A percentile compares a stretch with the other conserved stretches of the same genome.
These are phyloP conservation scores for Grosmannia serpens DNA, from an alignment of 2,329 filamentous ascomycete genomes.

Conservation along the genomic window DNA sequence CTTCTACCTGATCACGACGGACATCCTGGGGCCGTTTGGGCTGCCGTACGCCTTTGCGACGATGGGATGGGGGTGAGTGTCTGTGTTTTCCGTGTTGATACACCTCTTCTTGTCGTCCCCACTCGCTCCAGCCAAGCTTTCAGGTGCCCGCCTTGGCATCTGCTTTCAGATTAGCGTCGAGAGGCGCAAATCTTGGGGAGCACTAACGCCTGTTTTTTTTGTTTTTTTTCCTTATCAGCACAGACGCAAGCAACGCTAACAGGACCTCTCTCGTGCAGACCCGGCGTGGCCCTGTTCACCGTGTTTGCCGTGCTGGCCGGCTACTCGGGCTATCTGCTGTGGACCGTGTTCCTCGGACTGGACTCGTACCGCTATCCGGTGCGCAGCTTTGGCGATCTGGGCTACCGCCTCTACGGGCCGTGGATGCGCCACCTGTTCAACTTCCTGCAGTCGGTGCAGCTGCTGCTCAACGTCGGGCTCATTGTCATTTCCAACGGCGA, in stretches of 20 bases:
- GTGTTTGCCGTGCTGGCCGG: constrained; percentile 28
- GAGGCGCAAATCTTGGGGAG: background rate
- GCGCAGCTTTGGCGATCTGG: constrained; percentile 34
- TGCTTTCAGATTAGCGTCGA: background rate
- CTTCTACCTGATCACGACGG: constrained; percentile 38
- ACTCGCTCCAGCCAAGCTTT: background rate
- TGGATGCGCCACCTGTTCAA: constrained; percentile 34
- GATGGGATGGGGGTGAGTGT: constrained; percentile 16
- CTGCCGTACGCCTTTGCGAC: constrained; percentile 21
- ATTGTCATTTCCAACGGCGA: constrained; percentile 42
- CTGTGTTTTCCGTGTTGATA: background rate
- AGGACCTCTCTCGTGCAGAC: constrained; percentile 14
- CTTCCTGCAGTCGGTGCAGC: constrained; percentile 32
- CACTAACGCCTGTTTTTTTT: too few species aligned
- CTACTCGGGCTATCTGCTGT: constrained; percentile 35
- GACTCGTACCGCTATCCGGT: constrained; percentile 35
- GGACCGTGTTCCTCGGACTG: constrained; percentile 30
- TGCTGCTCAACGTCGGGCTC: constrained; percentile 39
- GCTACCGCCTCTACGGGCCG: constrained; percentile 34
- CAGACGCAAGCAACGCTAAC: background rate
- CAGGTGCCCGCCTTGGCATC: background rate
- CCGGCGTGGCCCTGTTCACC: constrained; percentile 33
- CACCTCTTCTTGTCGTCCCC: constrained; percentile 3
- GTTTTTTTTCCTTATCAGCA: background rate
- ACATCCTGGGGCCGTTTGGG: constrained; percentile 32